Evolutionary conservation across 2,329 filamentous ascomycete species (phyloP), one percentile per base, ranked within the genome.

Genomic region (Colletotrichum tamarilloi): DNA sequence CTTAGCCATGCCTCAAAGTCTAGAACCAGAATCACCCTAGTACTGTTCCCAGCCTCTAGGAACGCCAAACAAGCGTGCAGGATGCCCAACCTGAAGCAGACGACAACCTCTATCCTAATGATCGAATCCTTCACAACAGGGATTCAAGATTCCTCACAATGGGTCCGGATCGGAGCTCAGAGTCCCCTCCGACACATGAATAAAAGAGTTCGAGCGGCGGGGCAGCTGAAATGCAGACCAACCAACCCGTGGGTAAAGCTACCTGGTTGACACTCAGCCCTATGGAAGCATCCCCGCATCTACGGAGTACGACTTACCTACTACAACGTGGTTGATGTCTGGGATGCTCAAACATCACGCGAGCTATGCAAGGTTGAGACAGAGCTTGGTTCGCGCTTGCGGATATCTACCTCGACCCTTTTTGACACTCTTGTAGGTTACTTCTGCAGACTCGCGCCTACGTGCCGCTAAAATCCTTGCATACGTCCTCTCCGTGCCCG

Each of bases 221-320:
- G 70, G 67, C 66, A 56, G 70, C 66, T 64, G 58, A 32, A 55
- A 12, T 32, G 5, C 53, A 42, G 22, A 22, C 42, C 5, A 42
- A 46, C 60, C 56, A 65, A 67, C 53, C 53, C 35, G 26, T 14
- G 24, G 6, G 38, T 5, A 38, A 16, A 42, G 22, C 32, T 16
- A 35, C 52, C 14, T 30, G 32, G 19, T 65, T 16, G 14, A 65
- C 6, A 12, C 32, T 57, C 71, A 73, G 71, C 67, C 71, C 71
- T 70, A 66, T 42, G 49, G 26, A 64, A 28, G 12, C 32, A 26
- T 58, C 58, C 46, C 59, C 66, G 19, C 66, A 67, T 60, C 64
- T 28, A 11, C 32, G 32, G 32, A 35, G 32, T 35, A 22, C 59
- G 49, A 62, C 42, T 66, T 49, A 57, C 49, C 14, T 49, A 57